These are phyloP conservation scores for Circinella umbellata DNA, from an alignment of 371 early-diverging fungal genomes.

Conservation along the genomic window DNA sequence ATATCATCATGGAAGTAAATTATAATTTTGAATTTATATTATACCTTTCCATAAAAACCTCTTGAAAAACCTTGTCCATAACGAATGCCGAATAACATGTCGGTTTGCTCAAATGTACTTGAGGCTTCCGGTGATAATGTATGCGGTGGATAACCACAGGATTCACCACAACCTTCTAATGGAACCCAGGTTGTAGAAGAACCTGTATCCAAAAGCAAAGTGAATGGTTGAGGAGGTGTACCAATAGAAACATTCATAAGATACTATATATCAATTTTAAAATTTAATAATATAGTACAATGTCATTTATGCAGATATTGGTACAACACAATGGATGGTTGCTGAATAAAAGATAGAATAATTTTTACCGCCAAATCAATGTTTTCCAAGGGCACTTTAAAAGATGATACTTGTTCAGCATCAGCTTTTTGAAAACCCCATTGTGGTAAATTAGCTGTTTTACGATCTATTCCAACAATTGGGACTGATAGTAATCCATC, in stretches of 20 bases:
- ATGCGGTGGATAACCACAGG: constrained; percentile 43
- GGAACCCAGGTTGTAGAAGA: constrained; percentile 56
- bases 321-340: background rate
- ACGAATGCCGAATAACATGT: constrained; percentile 34
- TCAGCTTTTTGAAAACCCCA: constrained; percentile 9
- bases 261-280: constrained; percentile 23
- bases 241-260: constrained; percentile 46
- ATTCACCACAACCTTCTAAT: constrained; percentile 30
- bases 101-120: constrained; percentile 20
- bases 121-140: constrained; percentile 28
- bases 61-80: constrained; percentile 49
- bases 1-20: too few relatives aligned
- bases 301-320: background rate
- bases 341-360: background rate
- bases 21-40: too few relatives aligned
- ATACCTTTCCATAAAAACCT: constrained; percentile 39
- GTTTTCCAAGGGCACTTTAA: constrained; percentile 24
- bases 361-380: constrained; percentile 26
- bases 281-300: background rate
- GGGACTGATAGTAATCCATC: constrained; percentile 21
- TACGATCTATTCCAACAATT: constrained; percentile 22
- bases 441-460: constrained; percentile 12
- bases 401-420: background rate
- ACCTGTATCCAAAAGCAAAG: constrained; percentile 47
- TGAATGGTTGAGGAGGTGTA: constrained; percentile 49